Evolutionary conservation across 2,329 filamentous ascomycete genomes (phyloP).

Genomic region (Monosporascus sp.): DNA sequence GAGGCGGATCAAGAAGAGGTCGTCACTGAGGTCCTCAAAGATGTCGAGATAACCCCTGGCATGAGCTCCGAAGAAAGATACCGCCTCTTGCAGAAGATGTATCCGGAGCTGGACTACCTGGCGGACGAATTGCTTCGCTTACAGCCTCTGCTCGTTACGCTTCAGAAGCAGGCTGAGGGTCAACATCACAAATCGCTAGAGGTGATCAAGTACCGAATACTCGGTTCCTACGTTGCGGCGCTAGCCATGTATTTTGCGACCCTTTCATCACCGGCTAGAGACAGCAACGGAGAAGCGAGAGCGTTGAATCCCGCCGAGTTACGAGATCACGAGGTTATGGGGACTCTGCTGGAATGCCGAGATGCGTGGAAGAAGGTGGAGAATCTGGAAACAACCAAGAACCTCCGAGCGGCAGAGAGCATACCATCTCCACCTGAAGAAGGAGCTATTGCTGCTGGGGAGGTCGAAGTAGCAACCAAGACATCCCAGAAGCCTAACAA

Average conservation of each 20-base stretch:
- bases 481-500: conserved; percentile 19
- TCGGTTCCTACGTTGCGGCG: conserved; percentile 80
- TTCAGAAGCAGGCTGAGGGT: conserved; percentile 52
- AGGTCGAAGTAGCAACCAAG: conserved; percentile 22
- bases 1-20: conserved; percentile 48
- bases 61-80: conserved; percentile 71
- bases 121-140: conserved; percentile 74
- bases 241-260: conserved; percentile 93
- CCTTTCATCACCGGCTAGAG: conserved; percentile 71
- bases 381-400: conserved; percentile 48
- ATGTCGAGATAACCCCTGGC: conserved; percentile 72
- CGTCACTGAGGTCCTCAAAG: conserved; percentile 82
- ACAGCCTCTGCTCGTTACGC: conserved; percentile 56
- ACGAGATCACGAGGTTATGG: conserved; percentile 88
- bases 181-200: conserved; percentile 49
- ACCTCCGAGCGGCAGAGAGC: conserved; percentile 8
- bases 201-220: conserved; percentile 69
- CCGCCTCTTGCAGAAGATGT: conserved; percentile 70
- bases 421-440: conserved; percentile 20
- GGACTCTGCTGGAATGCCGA: conserved; percentile 71
- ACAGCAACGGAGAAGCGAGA: conserved; percentile 45
- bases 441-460: conserved; percentile 27
- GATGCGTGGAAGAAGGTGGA: conserved; percentile 74
- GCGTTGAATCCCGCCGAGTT: conserved; percentile 72
- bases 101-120: conserved; percentile 88